Evolutionary conservation across 306 rosid species (phyloP).

Genomic region (Mucuna pruriens): DNA sequence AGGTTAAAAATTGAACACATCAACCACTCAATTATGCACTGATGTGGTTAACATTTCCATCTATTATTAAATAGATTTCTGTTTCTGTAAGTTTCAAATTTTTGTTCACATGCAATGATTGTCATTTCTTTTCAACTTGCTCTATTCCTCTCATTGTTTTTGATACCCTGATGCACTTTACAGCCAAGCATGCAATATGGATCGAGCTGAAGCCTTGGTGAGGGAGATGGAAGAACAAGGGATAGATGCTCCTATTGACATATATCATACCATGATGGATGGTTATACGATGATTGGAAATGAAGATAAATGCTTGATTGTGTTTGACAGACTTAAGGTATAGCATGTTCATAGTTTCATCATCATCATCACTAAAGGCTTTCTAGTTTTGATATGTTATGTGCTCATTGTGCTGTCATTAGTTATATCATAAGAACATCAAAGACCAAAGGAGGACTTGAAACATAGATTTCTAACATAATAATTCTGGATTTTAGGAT

Average conservation of each 20-base stretch:
- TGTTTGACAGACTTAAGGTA: constrained; percentile 95
- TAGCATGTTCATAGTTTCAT: constrained; percentile 22
- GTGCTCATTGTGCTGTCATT: constrained; percentile 11
- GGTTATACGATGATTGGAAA: constrained; percentile 91
- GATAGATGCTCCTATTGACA: constrained; percentile 92
- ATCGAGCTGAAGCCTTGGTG: constrained; percentile 84
- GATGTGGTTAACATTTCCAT: constrained; percentile 14
- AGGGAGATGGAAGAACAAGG: constrained; percentile 99
- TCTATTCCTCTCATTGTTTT: neutral
- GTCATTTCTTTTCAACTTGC: constrained; percentile 28
- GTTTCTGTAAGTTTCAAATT: neutral
- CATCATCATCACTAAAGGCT: neutral
- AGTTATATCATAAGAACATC: neutral
- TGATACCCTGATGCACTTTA: constrained; percentile 35
- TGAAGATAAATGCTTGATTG: constrained; percentile 88
- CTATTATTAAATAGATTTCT: constrained; percentile 14
- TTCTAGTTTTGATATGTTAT: neutral
- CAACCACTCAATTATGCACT: constrained; percentile 3
- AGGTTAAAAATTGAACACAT: neutral
- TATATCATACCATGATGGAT: constrained; percentile 98
- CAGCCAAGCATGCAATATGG: constrained; percentile 86
- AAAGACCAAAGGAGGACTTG: neutral
- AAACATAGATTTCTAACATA: neutral
- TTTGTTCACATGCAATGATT: neutral
- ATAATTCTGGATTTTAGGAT: neutral